phyloP scores from a whole-genome alignment of 2,329 filamentous ascomycete genomes.

The Calonectria hongkongensis region DNA sequence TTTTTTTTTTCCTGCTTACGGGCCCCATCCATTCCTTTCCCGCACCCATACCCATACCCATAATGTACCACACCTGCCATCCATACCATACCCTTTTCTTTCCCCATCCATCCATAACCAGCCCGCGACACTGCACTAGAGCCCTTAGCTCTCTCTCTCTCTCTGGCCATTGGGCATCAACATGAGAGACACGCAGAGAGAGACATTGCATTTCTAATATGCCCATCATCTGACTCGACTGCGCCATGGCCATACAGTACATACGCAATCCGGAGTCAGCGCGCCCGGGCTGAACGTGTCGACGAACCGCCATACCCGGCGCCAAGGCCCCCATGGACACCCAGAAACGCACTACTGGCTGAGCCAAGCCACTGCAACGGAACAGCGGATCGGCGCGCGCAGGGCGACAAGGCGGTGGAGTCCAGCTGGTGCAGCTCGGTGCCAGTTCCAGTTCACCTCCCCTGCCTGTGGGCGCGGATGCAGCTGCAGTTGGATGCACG shows the following conservation, averaged over 20 bases:
- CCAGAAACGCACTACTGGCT: neutral
- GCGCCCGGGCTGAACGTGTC: neutral
- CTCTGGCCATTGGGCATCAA: neutral
- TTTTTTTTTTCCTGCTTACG: neutral
- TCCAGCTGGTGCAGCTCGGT: too few species aligned
- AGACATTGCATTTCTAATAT: neutral
- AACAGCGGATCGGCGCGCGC: constrained; percentile 18
- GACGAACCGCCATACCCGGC: constrained; percentile 1
- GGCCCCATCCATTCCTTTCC: neutral
- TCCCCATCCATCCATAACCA: neutral
- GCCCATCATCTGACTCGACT: constrained; percentile 19
- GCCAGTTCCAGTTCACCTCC: neutral
- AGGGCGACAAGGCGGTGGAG: constrained; percentile 4
- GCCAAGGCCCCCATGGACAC: neutral
- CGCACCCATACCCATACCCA: neutral
- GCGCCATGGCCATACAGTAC: constrained; percentile 1
- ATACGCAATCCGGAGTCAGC: neutral
- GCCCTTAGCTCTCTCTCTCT: neutral
- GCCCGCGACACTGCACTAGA: neutral
- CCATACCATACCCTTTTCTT: neutral
- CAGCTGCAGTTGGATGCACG: neutral
- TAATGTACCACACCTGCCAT: neutral
- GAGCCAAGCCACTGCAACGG: constrained; percentile 6
- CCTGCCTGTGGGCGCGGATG: neutral
- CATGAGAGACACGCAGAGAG: neutral